A percentile compares a stretch with the other conserved stretches of the same genome.
These are phyloP conservation scores for Larix kaempferi DNA, from an alignment of 75 land plant genomes.

Conservation along the genomic window DNA sequence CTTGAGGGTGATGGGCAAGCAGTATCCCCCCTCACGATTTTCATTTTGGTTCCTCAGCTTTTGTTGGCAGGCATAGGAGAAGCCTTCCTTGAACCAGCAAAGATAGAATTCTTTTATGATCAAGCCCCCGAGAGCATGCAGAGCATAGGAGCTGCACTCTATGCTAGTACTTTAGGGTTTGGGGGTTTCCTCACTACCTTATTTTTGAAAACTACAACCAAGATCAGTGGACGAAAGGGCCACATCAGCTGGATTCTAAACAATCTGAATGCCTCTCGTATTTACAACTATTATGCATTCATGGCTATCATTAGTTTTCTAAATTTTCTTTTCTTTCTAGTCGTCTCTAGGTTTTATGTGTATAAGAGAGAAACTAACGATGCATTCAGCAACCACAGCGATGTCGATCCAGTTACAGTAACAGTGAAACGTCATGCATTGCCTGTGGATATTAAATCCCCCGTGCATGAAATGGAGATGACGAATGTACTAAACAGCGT, in stretches of 20 bases:
- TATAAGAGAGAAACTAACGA: conserved; percentile 36
- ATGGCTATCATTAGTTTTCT: conserved; percentile 38
- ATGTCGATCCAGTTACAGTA: no score
- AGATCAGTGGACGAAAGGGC: conserved; percentile 34
- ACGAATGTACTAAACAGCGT: no score
- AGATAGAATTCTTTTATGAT: conserved; percentile 87
- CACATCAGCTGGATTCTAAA: conserved; percentile 69
- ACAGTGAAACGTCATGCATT: no score
- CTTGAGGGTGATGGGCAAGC: conserved; percentile 17
- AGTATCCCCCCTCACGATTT: conserved; percentile 76
- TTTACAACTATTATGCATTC: conserved; percentile 78
- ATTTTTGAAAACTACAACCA: conserved; percentile 54
- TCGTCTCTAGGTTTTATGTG: conserved; percentile 41
- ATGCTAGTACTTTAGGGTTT: conserved; percentile 72
- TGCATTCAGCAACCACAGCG: no score
- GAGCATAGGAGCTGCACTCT: conserved; percentile 83
- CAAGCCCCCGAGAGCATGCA: conserved; percentile 84
- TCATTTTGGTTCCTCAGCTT: conserved; percentile 80
- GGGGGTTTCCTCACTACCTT: conserved; percentile 84
- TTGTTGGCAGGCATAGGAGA: conserved; percentile 61
- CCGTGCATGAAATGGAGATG: no score
- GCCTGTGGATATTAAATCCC: no score
- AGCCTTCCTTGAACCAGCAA: conserved; percentile 65
- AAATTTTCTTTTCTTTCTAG: conserved; percentile 43
- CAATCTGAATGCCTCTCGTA: conserved; percentile 65